Conservation (phyloP, 306 rosid genomes). For the Gillenia trifoliata region DNA sequence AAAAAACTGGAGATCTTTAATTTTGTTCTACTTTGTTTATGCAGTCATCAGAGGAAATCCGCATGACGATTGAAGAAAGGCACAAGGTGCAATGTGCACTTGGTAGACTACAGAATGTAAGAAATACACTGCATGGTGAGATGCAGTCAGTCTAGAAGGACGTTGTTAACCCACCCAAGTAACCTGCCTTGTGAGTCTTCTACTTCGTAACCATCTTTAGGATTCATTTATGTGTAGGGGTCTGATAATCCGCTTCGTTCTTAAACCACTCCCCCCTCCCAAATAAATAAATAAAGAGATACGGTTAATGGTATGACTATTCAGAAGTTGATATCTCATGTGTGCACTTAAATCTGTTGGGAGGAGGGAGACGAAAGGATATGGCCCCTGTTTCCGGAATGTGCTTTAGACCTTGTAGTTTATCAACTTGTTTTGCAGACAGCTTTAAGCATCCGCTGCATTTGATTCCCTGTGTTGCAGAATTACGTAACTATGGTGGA, state of each 20-base stretch:
- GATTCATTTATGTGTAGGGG: background rate
- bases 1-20: too few species aligned
- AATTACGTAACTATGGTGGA: background rate
- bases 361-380: too few species aligned
- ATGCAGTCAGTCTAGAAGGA: conserved; percentile 12
- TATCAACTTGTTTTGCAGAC: background rate
- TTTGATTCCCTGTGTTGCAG: background rate
- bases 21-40: conserved; percentile 8
- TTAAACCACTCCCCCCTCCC: background rate
- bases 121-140: conserved; percentile 5
- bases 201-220: background rate
- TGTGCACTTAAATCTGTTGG: too few species aligned
- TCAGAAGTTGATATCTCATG: too few species aligned
- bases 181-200: conserved; percentile 25
- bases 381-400: too few species aligned
- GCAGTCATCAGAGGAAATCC: conserved; percentile 45
- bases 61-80: conserved; percentile 47
- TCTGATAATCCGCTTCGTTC: background rate
- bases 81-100: conserved; percentile 36
- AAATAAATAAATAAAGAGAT: too few species aligned
- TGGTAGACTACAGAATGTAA: conserved; percentile 33
- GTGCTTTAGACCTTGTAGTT: background rate
- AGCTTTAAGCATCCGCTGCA: background rate
- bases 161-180: background rate
- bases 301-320: too few species aligned